phyloP scores from a whole-genome alignment of 2,329 filamentous ascomycete genomes.

The Cladosporium sp. region DNA sequence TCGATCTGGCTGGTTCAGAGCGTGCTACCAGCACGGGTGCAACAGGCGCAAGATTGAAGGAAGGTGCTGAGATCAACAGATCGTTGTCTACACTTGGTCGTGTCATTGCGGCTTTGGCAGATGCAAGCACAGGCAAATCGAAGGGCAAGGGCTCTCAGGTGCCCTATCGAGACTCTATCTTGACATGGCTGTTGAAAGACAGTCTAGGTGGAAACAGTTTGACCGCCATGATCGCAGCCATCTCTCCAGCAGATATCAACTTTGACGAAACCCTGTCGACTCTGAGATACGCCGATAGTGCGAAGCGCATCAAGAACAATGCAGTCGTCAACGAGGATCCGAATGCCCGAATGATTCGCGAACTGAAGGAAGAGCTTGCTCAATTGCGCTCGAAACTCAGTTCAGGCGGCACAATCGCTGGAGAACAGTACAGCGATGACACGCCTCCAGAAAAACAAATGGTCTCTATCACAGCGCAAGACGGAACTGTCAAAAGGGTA shows the following conservation, averaged over 20 bases:
- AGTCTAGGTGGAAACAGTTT: slow-evolving; percentile 97
- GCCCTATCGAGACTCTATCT: slow-evolving; percentile 92
- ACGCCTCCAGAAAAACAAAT: slow-evolving; percentile 95
- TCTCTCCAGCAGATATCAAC: slow-evolving; percentile 97
- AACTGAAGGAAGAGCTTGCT: slow-evolving; percentile 91
- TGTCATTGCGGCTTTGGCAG: slow-evolving; percentile 94
- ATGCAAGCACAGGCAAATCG: slow-evolving; percentile 77
- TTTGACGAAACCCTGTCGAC: slow-evolving; percentile 97
- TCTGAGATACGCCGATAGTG: slow-evolving; percentile 92
- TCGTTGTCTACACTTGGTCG: slow-evolving; percentile 94
- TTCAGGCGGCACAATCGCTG: slow-evolving; percentile 46
- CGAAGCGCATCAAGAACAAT: slow-evolving; percentile 99
- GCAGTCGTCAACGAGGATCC: slow-evolving; percentile 98
- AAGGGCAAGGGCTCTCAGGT: slow-evolving; percentile 80
- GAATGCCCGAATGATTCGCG: slow-evolving; percentile 97
- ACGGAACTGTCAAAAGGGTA: slow-evolving; percentile 89
- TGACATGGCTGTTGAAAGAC: slow-evolving; percentile 97
- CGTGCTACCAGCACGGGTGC: slow-evolving; percentile 96
- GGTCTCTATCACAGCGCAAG: slow-evolving; percentile 84
- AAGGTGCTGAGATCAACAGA: slow-evolving; percentile 97
- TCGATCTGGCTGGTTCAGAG: slow-evolving; percentile 97
- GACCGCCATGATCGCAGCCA: slow-evolving; percentile 99
- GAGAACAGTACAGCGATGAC: slow-evolving; percentile 83
- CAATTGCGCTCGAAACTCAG: slow-evolving; percentile 81
- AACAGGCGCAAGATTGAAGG: slow-evolving; percentile 90